Percentiles rank a stretch among this genome's conserved stretches.
These are phyloP conservation scores for Cordyceps cicadae DNA, from an alignment of 2,329 filamentous ascomycete species.

Conservation along the genomic window DNA sequence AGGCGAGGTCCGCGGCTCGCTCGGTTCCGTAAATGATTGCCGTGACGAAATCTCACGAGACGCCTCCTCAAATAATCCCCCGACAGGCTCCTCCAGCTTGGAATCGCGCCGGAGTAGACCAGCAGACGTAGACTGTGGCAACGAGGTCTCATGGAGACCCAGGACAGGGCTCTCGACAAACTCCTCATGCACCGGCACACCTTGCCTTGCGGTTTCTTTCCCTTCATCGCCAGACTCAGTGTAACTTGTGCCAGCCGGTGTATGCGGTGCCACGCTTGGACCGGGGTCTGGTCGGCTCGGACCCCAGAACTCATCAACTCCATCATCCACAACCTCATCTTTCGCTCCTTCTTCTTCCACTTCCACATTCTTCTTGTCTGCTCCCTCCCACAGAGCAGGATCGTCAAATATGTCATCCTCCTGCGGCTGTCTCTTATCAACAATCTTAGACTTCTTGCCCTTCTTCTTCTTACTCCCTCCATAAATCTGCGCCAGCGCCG, in stretches of 20 bases:
- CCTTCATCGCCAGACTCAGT: constrained; percentile 17
- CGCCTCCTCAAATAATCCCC: constrained; percentile 25
- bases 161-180: constrained; percentile 32
- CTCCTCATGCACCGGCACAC: constrained; percentile 19
- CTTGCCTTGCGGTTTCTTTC: constrained; percentile 20
- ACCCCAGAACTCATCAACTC: constrained; percentile 27
- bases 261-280: constrained; percentile 3
- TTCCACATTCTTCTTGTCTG: constrained; percentile 29
- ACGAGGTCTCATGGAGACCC: constrained; percentile 21
- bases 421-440: constrained; percentile 30
- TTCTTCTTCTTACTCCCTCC: constrained; percentile 23
- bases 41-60: constrained; percentile 17
- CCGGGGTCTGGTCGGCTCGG: constrained; percentile 9
- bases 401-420: constrained; percentile 39
- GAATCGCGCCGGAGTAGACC: constrained; percentile 25
- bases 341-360: constrained; percentile 16
- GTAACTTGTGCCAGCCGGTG: constrained; percentile 14
- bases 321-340: constrained; percentile 14
- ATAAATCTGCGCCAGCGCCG: constrained; percentile 28
- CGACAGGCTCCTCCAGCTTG: constrained; percentile 22
- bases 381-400: constrained; percentile 35
- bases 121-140: constrained; percentile 15
- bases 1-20: constrained; percentile 35
- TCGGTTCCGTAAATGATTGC: constrained; percentile 20
- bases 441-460: constrained; percentile 30